These are phyloP conservation scores for Brasilioporus rufonigricans DNA, from an alignment of 768 basidiomycete species.

Conservation along the genomic window DNA sequence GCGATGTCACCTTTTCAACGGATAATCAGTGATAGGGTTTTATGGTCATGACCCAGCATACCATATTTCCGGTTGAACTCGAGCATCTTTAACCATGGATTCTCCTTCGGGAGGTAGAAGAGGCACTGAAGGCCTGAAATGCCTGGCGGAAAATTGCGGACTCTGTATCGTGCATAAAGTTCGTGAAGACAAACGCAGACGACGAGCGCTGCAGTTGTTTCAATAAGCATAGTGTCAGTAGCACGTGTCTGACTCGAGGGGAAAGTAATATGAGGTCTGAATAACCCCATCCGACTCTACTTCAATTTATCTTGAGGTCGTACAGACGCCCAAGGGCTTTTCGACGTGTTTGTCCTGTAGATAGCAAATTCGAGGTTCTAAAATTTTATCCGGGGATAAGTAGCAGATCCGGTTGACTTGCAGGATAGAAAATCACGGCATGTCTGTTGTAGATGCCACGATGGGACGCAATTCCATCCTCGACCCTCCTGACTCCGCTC, in stretches of 20 bases:
- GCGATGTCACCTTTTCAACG: constrained; percentile 12
- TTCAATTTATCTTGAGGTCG: background rate
- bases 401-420: background rate
- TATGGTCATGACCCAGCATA: background rate
- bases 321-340: too few relatives aligned
- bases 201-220: background rate
- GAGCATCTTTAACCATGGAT: constrained; percentile 11
- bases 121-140: constrained; percentile 10
- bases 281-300: too few relatives aligned
- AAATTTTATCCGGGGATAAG: background rate
- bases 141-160: constrained; percentile 15
- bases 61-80: constrained; percentile 14
- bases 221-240: background rate
- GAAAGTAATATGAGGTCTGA: background rate
- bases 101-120: constrained; percentile 9
- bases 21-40: background rate
- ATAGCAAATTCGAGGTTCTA: background rate
- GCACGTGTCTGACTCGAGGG: too few relatives aligned
- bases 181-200: background rate
- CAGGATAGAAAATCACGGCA: background rate
- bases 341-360: background rate
- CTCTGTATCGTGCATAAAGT: background rate
- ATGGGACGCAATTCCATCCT: too few relatives aligned
- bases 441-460: background rate
- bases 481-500: too few relatives aligned